Percentiles rank a stretch among this genome's conserved stretches.
These are phyloP conservation scores for Kwoniella heveanensis DNA, from an alignment of 768 basidiomycete genomes.

Conservation along the genomic window DNA sequence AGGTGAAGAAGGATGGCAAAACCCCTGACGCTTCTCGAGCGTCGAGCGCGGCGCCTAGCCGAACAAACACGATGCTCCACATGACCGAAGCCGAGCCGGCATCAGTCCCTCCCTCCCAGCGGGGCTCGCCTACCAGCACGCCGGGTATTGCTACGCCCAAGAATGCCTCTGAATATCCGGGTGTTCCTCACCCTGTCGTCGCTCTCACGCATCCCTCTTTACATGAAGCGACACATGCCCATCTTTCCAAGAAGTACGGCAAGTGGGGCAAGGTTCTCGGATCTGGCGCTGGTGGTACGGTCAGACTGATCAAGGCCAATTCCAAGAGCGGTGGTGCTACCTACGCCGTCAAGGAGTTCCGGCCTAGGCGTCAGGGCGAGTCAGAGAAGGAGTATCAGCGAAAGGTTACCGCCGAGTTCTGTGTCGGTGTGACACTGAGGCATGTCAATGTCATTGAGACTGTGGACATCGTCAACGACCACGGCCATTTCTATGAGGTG, in stretches of 20 bases:
- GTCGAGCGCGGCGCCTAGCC: slow-evolving; percentile 36
- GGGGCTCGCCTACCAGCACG: slow-evolving; percentile 27
- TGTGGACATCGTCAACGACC: slow-evolving; percentile 95
- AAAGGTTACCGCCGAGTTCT: slow-evolving; percentile 99
- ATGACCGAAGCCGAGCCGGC: slow-evolving; percentile 30
- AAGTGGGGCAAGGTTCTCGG: slow-evolving; percentile 97
- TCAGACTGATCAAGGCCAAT: slow-evolving; percentile 86
- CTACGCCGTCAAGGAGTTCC: slow-evolving; percentile 97
- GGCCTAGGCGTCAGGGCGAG: slow-evolving; percentile 84
- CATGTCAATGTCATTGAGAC: slow-evolving; percentile 97
- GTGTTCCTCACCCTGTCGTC: slow-evolving; percentile 52
- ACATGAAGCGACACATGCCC: slow-evolving; percentile 59
- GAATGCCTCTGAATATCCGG: slow-evolving; percentile 48
- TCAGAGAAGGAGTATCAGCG: slow-evolving; percentile 97
- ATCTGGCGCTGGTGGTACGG: slow-evolving; percentile 96
- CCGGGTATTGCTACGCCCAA: slow-evolving; percentile 47
- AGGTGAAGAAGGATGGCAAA: slow-evolving; percentile 35
- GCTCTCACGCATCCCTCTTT: slow-evolving; percentile 55
- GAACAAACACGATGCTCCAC: slow-evolving; percentile 36
- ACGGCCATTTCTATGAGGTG: slow-evolving; percentile 98
- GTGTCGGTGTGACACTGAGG: slow-evolving; percentile 79
- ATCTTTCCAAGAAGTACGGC: slow-evolving; percentile 97
- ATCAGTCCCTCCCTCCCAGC: slow-evolving; percentile 20
- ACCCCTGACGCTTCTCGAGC: slow-evolving; percentile 41
- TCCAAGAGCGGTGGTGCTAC: slow-evolving; percentile 78